Percentiles rank a stretch among this genome's conserved stretches.
Conservation (phyloP, 208 protist genomes). For the Willaertia magna region DNA sequence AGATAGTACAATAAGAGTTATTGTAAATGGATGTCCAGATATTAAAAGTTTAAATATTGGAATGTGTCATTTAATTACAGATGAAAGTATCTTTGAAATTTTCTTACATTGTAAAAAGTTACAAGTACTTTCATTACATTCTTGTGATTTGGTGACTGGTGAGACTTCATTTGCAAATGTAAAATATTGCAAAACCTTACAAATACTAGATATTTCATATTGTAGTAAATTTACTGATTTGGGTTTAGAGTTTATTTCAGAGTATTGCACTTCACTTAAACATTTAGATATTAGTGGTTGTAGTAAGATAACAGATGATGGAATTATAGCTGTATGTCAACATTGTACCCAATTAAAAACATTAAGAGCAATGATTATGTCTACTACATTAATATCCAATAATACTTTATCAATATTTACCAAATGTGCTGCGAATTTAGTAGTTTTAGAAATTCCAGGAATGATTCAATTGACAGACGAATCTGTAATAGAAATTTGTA, state of each 20-base stretch:
- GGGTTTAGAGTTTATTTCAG: background rate
- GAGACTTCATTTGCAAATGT: background rate
- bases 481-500: background rate
- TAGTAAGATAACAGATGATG: background rate
- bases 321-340: background rate
- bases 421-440: background rate
- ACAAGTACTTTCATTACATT: background rate
- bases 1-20: background rate
- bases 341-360: background rate
- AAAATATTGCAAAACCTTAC: background rate
- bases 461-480: background rate
- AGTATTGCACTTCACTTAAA: background rate
- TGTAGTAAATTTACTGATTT: background rate
- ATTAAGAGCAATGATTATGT: background rate
- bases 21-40: conserved; percentile 1
- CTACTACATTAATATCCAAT: background rate
- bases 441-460: background rate
- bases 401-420: background rate
- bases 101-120: background rate
- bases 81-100: background rate
- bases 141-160: background rate
- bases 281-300: conserved; percentile 8
- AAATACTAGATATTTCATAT: background rate
- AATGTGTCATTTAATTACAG: background rate
- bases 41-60: background rate